Evolutionary conservation across 2,329 filamentous ascomycete species (phyloP), one percentile per base, ranked within the genome.

Genomic region (Paracoccidioides brasiliensis): DNA sequence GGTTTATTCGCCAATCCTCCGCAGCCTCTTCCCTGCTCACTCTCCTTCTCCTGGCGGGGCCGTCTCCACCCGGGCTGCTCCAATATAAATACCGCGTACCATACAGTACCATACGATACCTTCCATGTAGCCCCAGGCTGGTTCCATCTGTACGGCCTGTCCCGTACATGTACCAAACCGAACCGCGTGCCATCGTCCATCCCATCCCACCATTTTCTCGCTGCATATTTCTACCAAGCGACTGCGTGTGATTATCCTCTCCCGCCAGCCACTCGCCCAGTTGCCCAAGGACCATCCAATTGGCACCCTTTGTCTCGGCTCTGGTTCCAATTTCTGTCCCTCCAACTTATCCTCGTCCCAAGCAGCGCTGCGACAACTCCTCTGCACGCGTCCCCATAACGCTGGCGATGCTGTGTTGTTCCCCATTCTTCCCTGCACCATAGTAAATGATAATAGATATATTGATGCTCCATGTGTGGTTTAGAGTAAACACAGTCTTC

Each of bases 251-350:
- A 52, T 12, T 40, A 15, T 42, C 35, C 8, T 45, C 41, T 53
- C 52, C 52, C 40, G 52, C 52, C 52, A 43, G 52, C 52, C 52
- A 45, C 52, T 37, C 40, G 22, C 22, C 32, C 52, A 40, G 8
- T 37, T 41, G 52, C 40, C 42, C 52, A 53, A 45, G 52, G 22
- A 53, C 52, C 52, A 10, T n/a, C 32, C 49, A 40, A 52, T 52
- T 52, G 49, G 9, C 49, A 41, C 32, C 22, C 37, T 30, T 14
- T 30, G 3, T 32, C 32, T 50, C 33, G 49, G 37, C 22, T 32
- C 38, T n/a, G n/a, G 7, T 52, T 52, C 15, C 32, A 37, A 32
- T 52, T 41, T 42, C 15, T 41, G 41, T 46, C 22, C 8, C 14
- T 32, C 43, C 7, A 30, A n/a, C 37, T 33, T 52, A 5, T 52